Conservation (phyloP, 306 rosid genomes). For the Neltuma alba region DNA sequence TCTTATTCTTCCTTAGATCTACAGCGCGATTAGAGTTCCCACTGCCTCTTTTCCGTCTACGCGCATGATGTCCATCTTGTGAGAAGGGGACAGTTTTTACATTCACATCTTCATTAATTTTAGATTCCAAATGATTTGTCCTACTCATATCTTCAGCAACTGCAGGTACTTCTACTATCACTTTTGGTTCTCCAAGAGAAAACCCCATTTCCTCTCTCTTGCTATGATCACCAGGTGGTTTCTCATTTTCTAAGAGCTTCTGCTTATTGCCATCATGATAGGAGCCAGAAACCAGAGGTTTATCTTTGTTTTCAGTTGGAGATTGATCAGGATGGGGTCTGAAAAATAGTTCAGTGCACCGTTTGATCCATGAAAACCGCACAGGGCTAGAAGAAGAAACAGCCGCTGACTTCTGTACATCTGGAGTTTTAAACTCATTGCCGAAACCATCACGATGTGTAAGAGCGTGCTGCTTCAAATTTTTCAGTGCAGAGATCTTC, state of each 20-base stretch:
- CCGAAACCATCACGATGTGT: constrained; percentile 29
- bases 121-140: constrained; percentile 41
- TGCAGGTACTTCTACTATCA: constrained; percentile 79
- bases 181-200: constrained; percentile 80
- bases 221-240: constrained; percentile 34
- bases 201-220: constrained; percentile 45
- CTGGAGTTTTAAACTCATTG: constrained; percentile 57
- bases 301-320: constrained; percentile 37
- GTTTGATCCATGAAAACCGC: constrained; percentile 76
- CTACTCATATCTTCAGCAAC: constrained; percentile 42
- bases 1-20: constrained; percentile 58
- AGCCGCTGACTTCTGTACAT: constrained; percentile 43
- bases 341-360: constrained; percentile 70
- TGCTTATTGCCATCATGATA: constrained; percentile 40
- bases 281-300: constrained; percentile 31
- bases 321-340: constrained; percentile 63
- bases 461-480: constrained; percentile 46
- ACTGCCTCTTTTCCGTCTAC: constrained; percentile 72
- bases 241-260: constrained; percentile 41
- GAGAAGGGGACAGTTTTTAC: constrained; percentile 40
- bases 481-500: constrained; percentile 51
- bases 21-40: constrained; percentile 41
- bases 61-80: constrained; percentile 40
- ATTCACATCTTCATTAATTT: constrained; percentile 46
- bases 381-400: constrained; percentile 56